A percentile compares a stretch with the other conserved stretches of the same genome.
phyloP scores from a whole-genome alignment of 352 stramenopile species.

The Phytophthora multivora region DNA sequence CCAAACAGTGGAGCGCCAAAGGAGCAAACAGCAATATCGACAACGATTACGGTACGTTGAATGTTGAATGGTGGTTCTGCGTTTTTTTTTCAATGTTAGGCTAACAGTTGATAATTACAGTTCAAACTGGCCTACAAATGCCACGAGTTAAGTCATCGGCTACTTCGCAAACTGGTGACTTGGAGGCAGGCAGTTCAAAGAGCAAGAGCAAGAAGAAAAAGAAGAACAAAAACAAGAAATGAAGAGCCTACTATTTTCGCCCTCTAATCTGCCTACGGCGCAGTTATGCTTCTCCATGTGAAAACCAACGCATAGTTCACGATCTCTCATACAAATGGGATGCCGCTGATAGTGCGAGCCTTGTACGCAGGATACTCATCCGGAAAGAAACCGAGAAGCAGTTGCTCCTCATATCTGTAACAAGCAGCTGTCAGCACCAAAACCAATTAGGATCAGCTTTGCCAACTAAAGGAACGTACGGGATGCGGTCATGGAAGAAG shows the following conservation, averaged over 20 bases:
- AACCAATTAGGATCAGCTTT: too few relatives aligned
- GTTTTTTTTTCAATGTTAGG: neutral
- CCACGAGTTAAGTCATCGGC: constrained; percentile 23
- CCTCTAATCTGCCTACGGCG: constrained; percentile 13
- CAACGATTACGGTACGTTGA: constrained; percentile 47
- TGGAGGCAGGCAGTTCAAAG: constrained; percentile 18
- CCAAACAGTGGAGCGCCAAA: constrained; percentile 50
- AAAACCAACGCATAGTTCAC: neutral
- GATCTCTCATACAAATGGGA: constrained; percentile 87
- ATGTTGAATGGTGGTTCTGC: constrained; percentile 6
- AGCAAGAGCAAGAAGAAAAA: constrained; percentile 59
- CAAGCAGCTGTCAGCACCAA: neutral
- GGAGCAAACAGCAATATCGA: constrained; percentile 51
- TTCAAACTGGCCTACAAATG: constrained; percentile 47
- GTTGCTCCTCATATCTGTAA: constrained; percentile 91
- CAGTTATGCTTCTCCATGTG: too few relatives aligned
- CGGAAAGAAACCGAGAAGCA: constrained; percentile 91
- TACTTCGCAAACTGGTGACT: constrained; percentile 4
- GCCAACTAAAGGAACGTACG: constrained; percentile 50
- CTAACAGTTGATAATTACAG: constrained; percentile 18
- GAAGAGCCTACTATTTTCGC: constrained; percentile 1
- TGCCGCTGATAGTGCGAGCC: constrained; percentile 88
- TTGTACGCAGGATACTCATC: constrained; percentile 93
- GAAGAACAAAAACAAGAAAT: constrained; percentile 40
- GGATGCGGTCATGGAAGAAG: constrained; percentile 96